Conservation (phyloP, 2,329 filamentous ascomycete species). For the Achaetomium macrosporum region DNA sequence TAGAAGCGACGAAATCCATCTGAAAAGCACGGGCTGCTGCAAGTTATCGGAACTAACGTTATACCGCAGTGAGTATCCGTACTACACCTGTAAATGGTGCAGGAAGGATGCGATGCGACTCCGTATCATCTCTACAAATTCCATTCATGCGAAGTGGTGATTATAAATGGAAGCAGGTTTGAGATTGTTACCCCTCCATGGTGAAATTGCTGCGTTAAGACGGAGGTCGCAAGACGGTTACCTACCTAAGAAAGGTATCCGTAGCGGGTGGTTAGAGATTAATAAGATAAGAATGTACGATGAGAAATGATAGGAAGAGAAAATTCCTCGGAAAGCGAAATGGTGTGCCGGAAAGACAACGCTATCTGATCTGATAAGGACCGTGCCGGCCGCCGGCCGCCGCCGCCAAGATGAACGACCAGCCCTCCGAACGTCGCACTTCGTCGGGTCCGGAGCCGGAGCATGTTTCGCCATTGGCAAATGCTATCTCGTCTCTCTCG, state of each 20-base stretch:
- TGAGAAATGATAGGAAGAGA: not conserved
- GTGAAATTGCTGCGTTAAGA: slow-evolving; percentile 4
- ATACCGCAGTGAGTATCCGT: too few species aligned
- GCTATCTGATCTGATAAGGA: slow-evolving; percentile 11
- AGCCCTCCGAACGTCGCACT: not conserved
- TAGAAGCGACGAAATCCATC: too few species aligned
- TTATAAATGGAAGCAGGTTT: not conserved
- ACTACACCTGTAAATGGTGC: too few species aligned
- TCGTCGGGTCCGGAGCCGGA: slow-evolving; percentile 1
- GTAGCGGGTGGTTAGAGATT: too few species aligned
- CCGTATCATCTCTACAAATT: not conserved
- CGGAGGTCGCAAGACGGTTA: not conserved
- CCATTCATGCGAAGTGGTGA: not conserved
- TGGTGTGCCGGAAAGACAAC: not conserved
- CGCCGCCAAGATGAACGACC: not conserved
- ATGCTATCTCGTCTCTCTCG: not conserved
- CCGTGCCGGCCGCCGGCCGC: slow-evolving; percentile 3
- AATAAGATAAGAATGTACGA: not conserved
- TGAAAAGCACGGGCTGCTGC: too few species aligned
- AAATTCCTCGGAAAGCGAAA: not conserved
- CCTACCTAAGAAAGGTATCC: not conserved
- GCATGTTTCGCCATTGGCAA: slow-evolving; percentile 3
- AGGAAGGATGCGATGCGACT: not conserved
- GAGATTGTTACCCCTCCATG: slow-evolving; percentile 9
- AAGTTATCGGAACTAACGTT: too few species aligned